Evolutionary conservation across 2,329 filamentous ascomycete genomes (phyloP), one percentile per base, ranked within the genome.

Genomic region (Trichoderma sp.): DNA sequence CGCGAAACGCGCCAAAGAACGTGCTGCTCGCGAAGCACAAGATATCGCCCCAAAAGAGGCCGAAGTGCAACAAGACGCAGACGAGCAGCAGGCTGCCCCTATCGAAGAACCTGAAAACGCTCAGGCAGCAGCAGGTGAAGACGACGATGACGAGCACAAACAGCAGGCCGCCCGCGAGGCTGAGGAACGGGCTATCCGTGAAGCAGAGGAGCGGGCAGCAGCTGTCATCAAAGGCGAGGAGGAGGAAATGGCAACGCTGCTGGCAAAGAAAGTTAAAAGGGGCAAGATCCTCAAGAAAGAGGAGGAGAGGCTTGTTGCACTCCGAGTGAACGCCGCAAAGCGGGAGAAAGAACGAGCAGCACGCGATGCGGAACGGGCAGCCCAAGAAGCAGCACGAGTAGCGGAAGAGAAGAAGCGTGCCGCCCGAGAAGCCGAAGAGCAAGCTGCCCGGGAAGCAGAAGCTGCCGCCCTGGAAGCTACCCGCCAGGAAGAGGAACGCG

Each of bases 171-270:
- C 64, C 7, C 66, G 72, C 13, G 73, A 77, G 29, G 54, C 69
- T 3, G 70, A 68, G 34, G 71, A 67, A 4, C 69, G 69, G 52
- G 70, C 71, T 25, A 61, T 73, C 3, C 66, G 72, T 10, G 74
- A 77, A 70, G 71, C 75, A 35, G 75, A 76, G 54, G 75, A 68
- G 42, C 45, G 56, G n/a, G 64, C 54, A 15, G 42, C 54, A 17
- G 32, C 37, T 15, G 17, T 42, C 48, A 71, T 70, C 37, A 76
- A 78, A 34, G 79, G 83, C 66, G 79, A 78, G 5, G 77, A 80
- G 39, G 80, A 82, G 45, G 80, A 83, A 72, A 78, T 80, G 25
- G 77, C 76, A 12, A 76, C 76, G 19, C 76, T 78, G 52, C 75
- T 78, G 34, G 78, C 76, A 69, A 70, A 50, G 73, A 74, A 19